These are phyloP conservation scores for Agroathelia rolfsii DNA, from an alignment of 1,284 basidiomycete species.

Conservation along the genomic window DNA sequence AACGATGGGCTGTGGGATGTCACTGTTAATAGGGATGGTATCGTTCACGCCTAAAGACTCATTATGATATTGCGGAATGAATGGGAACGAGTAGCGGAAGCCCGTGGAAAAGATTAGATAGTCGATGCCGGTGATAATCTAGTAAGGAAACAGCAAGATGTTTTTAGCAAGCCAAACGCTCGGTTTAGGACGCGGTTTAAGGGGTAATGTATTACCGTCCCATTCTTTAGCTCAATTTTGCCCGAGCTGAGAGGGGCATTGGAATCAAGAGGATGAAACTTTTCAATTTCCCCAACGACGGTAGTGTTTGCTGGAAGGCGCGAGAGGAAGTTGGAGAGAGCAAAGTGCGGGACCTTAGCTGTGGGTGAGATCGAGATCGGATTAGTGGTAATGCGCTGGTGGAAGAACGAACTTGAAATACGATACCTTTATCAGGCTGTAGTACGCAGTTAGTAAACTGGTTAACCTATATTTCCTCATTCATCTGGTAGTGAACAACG, in stretches of 20 bases:
- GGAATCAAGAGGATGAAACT: constrained; percentile 14
- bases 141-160: too few species aligned
- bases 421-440: constrained; percentile 11
- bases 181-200: background rate
- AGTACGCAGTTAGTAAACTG: too few species aligned
- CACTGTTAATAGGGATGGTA: too few species aligned
- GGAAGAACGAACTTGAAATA: too few species aligned
- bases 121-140: constrained; percentile 28
- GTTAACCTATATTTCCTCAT: too few species aligned
- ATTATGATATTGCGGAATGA: constrained; percentile 33
- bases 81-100: constrained; percentile 37
- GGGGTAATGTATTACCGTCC: constrained; percentile 24
- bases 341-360: constrained; percentile 19
- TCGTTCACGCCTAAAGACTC: too few species aligned
- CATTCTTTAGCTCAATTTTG: constrained; percentile 28
- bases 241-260: constrained; percentile 17
- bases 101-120: constrained; percentile 35
- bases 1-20: constrained; percentile 31
- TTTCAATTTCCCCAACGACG: constrained; percentile 22
- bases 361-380: too few species aligned
- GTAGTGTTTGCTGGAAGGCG: constrained; percentile 21
- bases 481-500: too few species aligned
- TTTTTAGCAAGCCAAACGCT: too few species aligned
- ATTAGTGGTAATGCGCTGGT: too few species aligned
- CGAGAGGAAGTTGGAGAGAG: constrained; percentile 12